phyloP scores from a whole-genome alignment of 2,329 filamentous ascomycete species.

The Monosporascus sp. region DNA sequence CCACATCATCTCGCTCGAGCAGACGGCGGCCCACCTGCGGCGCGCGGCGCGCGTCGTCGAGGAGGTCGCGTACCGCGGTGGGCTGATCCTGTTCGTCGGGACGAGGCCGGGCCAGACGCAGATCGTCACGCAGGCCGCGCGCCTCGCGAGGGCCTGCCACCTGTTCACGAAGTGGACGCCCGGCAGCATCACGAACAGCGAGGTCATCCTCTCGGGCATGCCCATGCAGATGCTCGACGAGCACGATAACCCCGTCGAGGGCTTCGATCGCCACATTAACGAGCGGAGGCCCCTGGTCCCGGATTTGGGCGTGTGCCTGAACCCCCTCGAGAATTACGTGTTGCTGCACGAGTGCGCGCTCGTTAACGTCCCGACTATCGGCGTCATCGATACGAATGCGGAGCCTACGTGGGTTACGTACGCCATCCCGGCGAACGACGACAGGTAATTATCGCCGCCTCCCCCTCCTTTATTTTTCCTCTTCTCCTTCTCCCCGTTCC shows the following conservation, averaged over 20 bases:
- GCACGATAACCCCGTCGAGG: constrained; percentile 53
- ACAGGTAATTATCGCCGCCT: constrained; percentile 52
- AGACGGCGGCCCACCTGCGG: constrained; percentile 82
- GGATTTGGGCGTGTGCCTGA: constrained; percentile 87
- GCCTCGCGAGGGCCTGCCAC: constrained; percentile 74
- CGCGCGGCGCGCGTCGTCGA: constrained; percentile 88
- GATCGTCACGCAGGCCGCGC: constrained; percentile 73
- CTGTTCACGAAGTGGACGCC: constrained; percentile 91
- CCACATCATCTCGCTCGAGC: constrained; percentile 89
- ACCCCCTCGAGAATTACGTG: constrained; percentile 87
- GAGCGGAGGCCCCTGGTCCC: constrained; percentile 67
- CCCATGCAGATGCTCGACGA: constrained; percentile 71
- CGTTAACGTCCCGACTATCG: constrained; percentile 87
- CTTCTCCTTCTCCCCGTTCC: not conserved
- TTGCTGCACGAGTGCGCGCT: constrained; percentile 86
- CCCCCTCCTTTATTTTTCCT: not conserved
- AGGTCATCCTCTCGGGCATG: constrained; percentile 74
- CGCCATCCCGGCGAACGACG: constrained; percentile 93
- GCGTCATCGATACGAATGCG: constrained; percentile 87
- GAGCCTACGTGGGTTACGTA: constrained; percentile 95
- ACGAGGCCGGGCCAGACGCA: constrained; percentile 77
- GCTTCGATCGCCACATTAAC: constrained; percentile 61
- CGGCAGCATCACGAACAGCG: constrained; percentile 85
- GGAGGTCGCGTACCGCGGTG: constrained; percentile 75
- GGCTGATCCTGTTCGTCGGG: constrained; percentile 85